These are phyloP conservation scores for Gonapodya prolifera DNA, from an alignment of 192 early-diverging fungal genomes.

Conservation along the genomic window DNA sequence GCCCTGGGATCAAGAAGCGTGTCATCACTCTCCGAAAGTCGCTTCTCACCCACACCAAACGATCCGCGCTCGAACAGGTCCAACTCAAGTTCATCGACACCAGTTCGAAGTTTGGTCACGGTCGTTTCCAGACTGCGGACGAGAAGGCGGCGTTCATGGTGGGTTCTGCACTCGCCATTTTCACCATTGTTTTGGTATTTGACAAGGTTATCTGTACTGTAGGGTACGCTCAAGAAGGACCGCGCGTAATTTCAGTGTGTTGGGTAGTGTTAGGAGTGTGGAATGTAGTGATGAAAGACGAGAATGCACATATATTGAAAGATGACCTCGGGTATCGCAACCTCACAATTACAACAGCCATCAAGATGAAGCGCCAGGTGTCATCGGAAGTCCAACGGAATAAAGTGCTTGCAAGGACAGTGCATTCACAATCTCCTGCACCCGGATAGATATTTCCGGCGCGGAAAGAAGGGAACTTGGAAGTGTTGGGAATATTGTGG, in stretches of 20 bases:
- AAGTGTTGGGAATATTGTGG: slow-evolving; percentile 47
- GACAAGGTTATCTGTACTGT: too few species aligned
- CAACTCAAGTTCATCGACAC: slow-evolving; percentile 99
- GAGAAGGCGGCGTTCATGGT: slow-evolving; percentile 77
- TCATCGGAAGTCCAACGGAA: background rate
- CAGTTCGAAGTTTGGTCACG: slow-evolving; percentile 90
- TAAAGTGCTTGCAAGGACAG: background rate
- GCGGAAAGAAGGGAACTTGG: slow-evolving; percentile 42
- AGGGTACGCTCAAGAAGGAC: slow-evolving; percentile 86
- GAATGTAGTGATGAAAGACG: background rate
- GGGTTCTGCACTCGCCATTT: background rate
- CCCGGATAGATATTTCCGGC: slow-evolving; percentile 41
- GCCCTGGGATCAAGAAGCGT: slow-evolving; percentile 92
- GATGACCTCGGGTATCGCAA: background rate
- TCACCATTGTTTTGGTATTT: background rate
- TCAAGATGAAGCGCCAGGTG: too few species aligned
- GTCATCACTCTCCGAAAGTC: slow-evolving; percentile 98
- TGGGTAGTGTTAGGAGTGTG: background rate
- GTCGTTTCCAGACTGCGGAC: slow-evolving; percentile 96
- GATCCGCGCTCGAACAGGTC: slow-evolving; percentile 92
- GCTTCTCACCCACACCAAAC: slow-evolving; percentile 88
- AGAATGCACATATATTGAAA: background rate
- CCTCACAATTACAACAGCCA: too few species aligned
- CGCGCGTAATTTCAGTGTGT: background rate
- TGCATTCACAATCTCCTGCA: slow-evolving; percentile 27